Base-by-base conservation (phyloP, 2,329 filamentous ascomycete species). In the Phyllosticta citriasiana region DNA sequence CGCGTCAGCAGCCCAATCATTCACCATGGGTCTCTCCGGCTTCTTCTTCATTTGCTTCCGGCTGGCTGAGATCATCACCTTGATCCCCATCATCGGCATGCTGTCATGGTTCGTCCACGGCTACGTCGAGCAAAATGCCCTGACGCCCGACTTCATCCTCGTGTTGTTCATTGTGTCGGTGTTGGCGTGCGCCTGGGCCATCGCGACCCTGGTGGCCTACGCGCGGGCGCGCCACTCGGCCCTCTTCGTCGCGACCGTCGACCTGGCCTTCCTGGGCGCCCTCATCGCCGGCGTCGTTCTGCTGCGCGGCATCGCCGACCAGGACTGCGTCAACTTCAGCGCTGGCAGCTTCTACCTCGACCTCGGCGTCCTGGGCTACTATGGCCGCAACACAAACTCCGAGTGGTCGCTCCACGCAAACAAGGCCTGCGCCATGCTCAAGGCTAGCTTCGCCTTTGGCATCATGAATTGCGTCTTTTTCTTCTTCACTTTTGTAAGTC, bases 391-490 rank as follows among this genome's bases (percentile, higher is more conserved):
- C 35, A 77, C 75, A 30, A 73, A 82, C 40, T 80, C 75, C 61
- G 69, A 69, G 8, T 76, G 84, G 62, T 73, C 80, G 52, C 70
- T 86, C 51, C 74, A 81, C 59, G 74, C 86, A 47, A 81, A 89
- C 74, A 93, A 93, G 80, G 84, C 85, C 4, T 97, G 93, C 76
- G 84, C 88, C 57, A 94, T 97, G 90, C 84, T 96, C 70, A 97
- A 97, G 82, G 88, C 92, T 0, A 82, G 80, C 66, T 97, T 91
- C 76, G 93, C 91, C 2, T 86, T 97, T 67, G 91, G 84, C 56
- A 97, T 97, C 73, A 95, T 97, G 82, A 89, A 94, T 73, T 79
- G 80, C 66, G 78, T 94, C 65, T 87, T 92, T 72, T 96, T 96
- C 77, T 86, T 88, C 72, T 78, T 88, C 70, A 94, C 90, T 3